Base-by-base conservation (phyloP, 1,139 yeast species). In the Kodamaea suecica region DNA sequence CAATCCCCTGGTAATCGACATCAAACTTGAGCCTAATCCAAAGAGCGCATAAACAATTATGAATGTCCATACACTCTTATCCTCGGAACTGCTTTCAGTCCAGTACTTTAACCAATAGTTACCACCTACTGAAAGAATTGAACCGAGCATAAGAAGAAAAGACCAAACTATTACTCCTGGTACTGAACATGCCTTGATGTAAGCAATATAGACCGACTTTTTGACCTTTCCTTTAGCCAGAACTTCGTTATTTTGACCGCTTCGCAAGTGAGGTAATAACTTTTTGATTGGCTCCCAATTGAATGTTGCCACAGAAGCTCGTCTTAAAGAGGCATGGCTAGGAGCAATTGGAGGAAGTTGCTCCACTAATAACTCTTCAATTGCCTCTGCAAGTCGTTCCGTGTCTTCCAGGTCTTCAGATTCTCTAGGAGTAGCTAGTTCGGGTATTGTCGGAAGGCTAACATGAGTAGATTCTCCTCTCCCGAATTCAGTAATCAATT, bases 41-140 rank as follows among this genome's bases (percentile, higher is more conserved):
- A 57, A 37, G 4, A 63, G 34, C 1, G 78, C 78, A 31, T 52
- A 58, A 2, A 55, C 46, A 3, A 42, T 38, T 25, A 58, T 49
- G 34, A 51, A 57, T 15, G 35, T 43, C 43, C 54, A 42, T 4
- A 53, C 57, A 31, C 66, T 67, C 7, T 50, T 28, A 3, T 56
- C 57, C 15, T 39, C 33, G 21, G 66, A 63, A 41, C 66, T 68
- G 24, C 49, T 42, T 45, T 78, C 83, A 1, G 84, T 71, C 84
- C 84, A 78, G 36, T 66, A 60, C 49, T 78, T 78, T 41, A 78
- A 59, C 81, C 82, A 77, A 47, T 74, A 76, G 43, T 70, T 74
- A 30, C 76, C 76, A 2, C 48, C 47, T 10, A 58, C 50, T 0
- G 57, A 45, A 4, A 49, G 44, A 4, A 43, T 32, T 2, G 52